phyloP scores from a whole-genome alignment of 2,329 filamentous ascomycete species.

The Sphaerulina musiva region DNA sequence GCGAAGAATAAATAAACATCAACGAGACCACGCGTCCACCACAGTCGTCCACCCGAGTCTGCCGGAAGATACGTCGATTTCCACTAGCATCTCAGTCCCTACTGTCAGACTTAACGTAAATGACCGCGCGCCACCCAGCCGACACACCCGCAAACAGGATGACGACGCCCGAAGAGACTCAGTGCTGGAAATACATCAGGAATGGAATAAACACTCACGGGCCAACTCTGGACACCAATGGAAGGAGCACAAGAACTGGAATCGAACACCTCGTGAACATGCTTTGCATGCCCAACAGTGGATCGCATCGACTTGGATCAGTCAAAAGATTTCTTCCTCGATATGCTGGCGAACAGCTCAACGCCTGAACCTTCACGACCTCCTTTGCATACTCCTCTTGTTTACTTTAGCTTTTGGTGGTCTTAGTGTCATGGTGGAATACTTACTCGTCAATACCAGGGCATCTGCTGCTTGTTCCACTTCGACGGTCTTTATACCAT shows the following conservation, averaged over 20 bases:
- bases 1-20: not conserved
- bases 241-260: not conserved
- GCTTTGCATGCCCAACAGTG: not conserved
- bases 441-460: constrained; percentile 29
- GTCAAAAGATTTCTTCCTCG: not conserved
- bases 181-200: not conserved
- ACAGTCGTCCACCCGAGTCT: not conserved
- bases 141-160: not conserved
- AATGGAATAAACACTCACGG: not conserved
- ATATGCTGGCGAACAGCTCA: not conserved
- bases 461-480: constrained; percentile 26
- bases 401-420: constrained; percentile 24
- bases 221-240: not conserved
- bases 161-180: not conserved
- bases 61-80: not conserved
- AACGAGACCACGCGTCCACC: not conserved
- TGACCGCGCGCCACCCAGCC: not conserved
- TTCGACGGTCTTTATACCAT: constrained; percentile 27
- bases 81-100: not conserved
- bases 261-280: not conserved
- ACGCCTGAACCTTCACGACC: not conserved
- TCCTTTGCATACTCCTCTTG: constrained; percentile 10
- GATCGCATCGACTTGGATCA: constrained; percentile 8
- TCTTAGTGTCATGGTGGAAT: constrained; percentile 21
- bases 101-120: not conserved